Base-by-base conservation (phyloP, 1,139 yeast genomes). In the Blastobotrys buckinghamii region DNA sequence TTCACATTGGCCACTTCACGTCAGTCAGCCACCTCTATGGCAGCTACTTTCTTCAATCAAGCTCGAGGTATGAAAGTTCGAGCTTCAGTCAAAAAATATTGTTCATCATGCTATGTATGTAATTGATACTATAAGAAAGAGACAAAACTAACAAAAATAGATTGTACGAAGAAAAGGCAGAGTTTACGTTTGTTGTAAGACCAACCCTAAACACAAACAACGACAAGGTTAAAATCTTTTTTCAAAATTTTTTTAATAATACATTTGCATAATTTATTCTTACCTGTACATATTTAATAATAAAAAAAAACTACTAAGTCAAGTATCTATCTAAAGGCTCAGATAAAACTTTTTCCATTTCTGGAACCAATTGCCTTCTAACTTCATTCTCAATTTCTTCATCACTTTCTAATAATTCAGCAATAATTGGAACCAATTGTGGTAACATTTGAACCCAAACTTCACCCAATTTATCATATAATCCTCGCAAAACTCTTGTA, bases 201-300 rank as follows among this genome's bases (percentile, higher is more conserved):
- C 92, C 42, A 88, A 89, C 67, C 89, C 90, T 55, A 88, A 88
- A 69, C 98, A 92, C 70, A 92, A 92, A 71, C 98, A 92, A 69
- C 87, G 97, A 70, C 97, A 90, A 70, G 96, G 96, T 57, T 90
- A 68, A 22, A 22, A 5, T 22, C 24, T 22, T 5, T 22, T 5
- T 22, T 22, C 24, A n/a, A 17, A 10, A 35, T 24, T 9, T 39
- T 7, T 22, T 16, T 27, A 39, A 38, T 13, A 7, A 15, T 35
- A n/a, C n/a, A 7, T 29, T 29, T 29, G 32, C 32, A 29, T 29
- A 29, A 29, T 29, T 29, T 29, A 29, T 29, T 29, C 6, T 29
- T 19, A 39, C 4, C 17, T 45, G 40, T 32, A 48, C 22, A 40
- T 41, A 46, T 20, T 26, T 35, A 22, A 12, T n/a, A n/a, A 22